Percentiles rank a stretch among this genome's conserved stretches.
Evolutionary conservation across 345 rosid genomes (phyloP).

Genomic region (Arabidopsis suecica): DNA sequence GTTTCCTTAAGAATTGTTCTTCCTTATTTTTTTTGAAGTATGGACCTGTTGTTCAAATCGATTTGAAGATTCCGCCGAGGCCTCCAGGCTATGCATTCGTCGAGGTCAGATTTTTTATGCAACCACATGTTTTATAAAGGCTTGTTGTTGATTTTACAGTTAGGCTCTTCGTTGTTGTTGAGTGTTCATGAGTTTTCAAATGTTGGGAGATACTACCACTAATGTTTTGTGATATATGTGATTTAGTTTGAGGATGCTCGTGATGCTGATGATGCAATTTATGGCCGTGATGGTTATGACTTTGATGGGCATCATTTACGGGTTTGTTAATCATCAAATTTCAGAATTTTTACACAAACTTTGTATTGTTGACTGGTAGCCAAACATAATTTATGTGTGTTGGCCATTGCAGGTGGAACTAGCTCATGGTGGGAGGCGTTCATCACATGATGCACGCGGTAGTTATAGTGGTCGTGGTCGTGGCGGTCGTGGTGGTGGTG

Average conservation of each 20-base stretch:
- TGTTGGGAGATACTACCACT: background rate
- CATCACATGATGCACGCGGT: slow-evolving; percentile 70
- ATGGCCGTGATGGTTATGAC: slow-evolving; percentile 96
- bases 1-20: background rate
- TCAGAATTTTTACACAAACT: background rate
- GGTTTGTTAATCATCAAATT: slow-evolving; percentile 50
- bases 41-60: slow-evolving; percentile 88
- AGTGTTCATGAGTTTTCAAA: background rate
- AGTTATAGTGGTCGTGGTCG: slow-evolving; percentile 70
- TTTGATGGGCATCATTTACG: slow-evolving; percentile 89
- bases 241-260: slow-evolving; percentile 88
- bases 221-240: background rate
- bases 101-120: slow-evolving; percentile 58
- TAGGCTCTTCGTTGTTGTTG: too few species aligned
- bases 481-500: slow-evolving; percentile 29
- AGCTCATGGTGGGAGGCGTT: slow-evolving; percentile 95
- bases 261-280: slow-evolving; percentile 98
- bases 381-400: background rate
- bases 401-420: slow-evolving; percentile 76
- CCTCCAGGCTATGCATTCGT: slow-evolving; percentile 99
- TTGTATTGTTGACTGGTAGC: background rate
- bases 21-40: slow-evolving; percentile 56
- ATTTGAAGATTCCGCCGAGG: slow-evolving; percentile 95
- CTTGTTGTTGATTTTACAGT: slow-evolving; percentile 3
- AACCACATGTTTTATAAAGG: background rate